Evolutionary conservation across 202 grass and related monocot genomes (phyloP), one percentile per base, ranked within the genome.

Genomic region (Carex sylvatica): DNA sequence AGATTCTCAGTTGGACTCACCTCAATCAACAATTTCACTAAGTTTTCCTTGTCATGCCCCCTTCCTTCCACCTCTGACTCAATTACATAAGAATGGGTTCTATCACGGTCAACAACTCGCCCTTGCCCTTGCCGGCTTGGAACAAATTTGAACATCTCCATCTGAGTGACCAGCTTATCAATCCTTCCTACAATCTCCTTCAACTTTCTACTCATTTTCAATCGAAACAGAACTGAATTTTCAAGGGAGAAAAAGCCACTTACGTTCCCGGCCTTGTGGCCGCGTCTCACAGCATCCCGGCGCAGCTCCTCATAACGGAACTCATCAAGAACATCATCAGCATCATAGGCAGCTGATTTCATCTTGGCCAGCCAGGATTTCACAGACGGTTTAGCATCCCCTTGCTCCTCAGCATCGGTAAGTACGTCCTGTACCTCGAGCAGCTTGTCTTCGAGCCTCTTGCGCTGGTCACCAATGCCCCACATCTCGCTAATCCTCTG

Each of bases 281-380:
- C 81, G 2, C 14, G 20, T 9, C 26, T 30, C n/a, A 82, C 35
- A 0, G 80, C 71, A 8, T 82, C 79, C 18, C 52, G 3, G 26
- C 35, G 63, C 20, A 88, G 74, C 6, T 65, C 54, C 65, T 88
- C 86, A 3, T 75, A 77, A 22, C 33, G 11, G 11, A 88, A 18
- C 26, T 88, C 81, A 2, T 88, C 81, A 42, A 88, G 28, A 23
- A 70, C 2, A 19, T 84, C 65, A 0, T 84, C 86, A 3, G 74
- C 86, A 44, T 88, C 81, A 1, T 47, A 60, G 20, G 86, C 86
- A 2, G 74, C 71, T 3, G 66, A 26, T 28, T 62, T 84, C 28
- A 88, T 64, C 35, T 73, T 53, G 0, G 6, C 4, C 4, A 88
- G 15, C 73, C 80, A 88, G 12, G 5, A 36, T 52, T 80, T 74